A percentile compares a stretch with the other conserved stretches of the same genome.
phyloP scores from a whole-genome alignment of 805 yeast genomes.

The Candida rishiriensis region DNA sequence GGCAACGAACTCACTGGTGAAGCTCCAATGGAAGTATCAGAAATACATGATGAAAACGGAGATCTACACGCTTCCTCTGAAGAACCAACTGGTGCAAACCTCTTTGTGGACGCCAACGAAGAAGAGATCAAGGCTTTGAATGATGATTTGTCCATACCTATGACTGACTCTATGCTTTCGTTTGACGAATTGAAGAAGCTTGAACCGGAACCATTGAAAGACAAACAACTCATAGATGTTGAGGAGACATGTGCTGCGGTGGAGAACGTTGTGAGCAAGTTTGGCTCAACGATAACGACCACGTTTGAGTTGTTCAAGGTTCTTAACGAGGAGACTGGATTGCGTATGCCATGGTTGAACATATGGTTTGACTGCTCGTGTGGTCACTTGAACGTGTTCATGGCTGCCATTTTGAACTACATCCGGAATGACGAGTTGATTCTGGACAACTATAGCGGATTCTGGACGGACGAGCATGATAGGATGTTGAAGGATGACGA shows the following conservation, averaged over 20 bases:
- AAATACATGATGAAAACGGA: neutral
- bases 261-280: conserved; percentile 21
- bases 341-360: conserved; percentile 28
- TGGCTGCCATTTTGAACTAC: conserved; percentile 27
- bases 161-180: conserved; percentile 15
- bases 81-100: conserved; percentile 21
- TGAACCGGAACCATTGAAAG: conserved; percentile 29
- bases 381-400: conserved; percentile 28
- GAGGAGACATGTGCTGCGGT: conserved; percentile 20
- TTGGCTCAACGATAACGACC: conserved; percentile 23
- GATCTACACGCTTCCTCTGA: neutral
- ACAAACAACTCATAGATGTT: conserved; percentile 20
- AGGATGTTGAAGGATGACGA: conserved; percentile 22
- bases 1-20: too few species aligned
- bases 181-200: conserved; percentile 21
- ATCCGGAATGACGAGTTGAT: conserved; percentile 26
- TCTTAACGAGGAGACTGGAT: conserved; percentile 25
- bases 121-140: conserved; percentile 27
- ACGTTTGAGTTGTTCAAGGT: conserved; percentile 26
- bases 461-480: conserved; percentile 32
- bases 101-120: conserved; percentile 29
- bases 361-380: conserved; percentile 33
- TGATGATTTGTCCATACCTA: conserved; percentile 16
- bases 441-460: conserved; percentile 24
- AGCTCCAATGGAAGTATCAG: conserved; percentile 1